Evolutionary conservation across 176 grass and related monocot species (phyloP), one percentile per base, ranked within the genome.

Genomic region (Avena insularis): DNA sequence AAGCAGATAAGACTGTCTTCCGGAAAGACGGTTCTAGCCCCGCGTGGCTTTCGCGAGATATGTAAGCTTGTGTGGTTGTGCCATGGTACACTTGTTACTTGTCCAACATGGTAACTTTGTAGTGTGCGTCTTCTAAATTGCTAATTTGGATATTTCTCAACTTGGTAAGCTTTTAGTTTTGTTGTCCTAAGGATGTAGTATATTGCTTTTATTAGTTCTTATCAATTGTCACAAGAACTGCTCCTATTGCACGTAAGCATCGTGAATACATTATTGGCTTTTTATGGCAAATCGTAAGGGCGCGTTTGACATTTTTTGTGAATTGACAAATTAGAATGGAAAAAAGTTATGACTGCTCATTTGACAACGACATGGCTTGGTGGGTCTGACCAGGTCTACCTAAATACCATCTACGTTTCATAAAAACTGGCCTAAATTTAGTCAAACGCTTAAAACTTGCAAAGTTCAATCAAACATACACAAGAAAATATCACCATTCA

Each of bases 1-100:
- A 86, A 77, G 60, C 17, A 88, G 94, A 94, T 94, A 92, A 93
- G 82, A 72, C 65, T 75, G 72, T 55, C 69, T 68, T 19, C 3
- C 7, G 11, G 54, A 63, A 63, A 83, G 58, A 82, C 88, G 19
- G 46, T 70, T 83, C 69, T 92, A 45, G 64, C 94, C 94, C 75
- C 25, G 8, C 40, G 29, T 35, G 47, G n/a, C 72, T 54, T 76
- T 4, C 48, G 73, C 73, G 14, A 0, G 73, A 48, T 31, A 11
- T 40, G 31, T 48, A 16, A 13, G 0, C 10, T 76, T 33, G 72
- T 47, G 72, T 75, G 47, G 72, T 12, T 53, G 23, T 16, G 21
- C 23, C 23, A 2, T 29, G 17, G 9, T 46, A 73, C 70, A 48
- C 43, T 73, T 73, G 59, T 33, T 12, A 33, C 12, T 6, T 33